These are phyloP conservation scores for Phytophthora agathidicida DNA, from an alignment of 352 stramenopile genomes.

Conservation along the genomic window DNA sequence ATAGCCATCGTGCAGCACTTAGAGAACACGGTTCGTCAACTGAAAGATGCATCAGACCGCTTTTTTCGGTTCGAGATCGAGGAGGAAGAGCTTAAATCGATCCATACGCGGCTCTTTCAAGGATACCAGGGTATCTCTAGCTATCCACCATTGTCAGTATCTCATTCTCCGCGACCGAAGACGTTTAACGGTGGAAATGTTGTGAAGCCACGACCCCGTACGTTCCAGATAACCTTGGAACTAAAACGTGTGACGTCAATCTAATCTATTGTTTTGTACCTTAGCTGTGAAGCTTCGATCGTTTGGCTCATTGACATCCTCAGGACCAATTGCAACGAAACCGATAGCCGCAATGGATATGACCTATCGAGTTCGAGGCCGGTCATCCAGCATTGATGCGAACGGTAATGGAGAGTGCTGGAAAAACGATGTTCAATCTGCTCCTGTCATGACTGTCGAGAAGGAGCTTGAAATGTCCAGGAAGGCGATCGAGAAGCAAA, in stretches of 20 bases:
- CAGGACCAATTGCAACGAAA: constrained; percentile 11
- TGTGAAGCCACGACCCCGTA: constrained; percentile 38
- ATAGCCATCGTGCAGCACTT: constrained; percentile 48
- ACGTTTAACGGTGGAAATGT: constrained; percentile 1
- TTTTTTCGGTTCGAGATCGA: constrained; percentile 96
- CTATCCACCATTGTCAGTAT: constrained; percentile 12
- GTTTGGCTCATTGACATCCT: constrained; percentile 33
- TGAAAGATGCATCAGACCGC: constrained; percentile 79
- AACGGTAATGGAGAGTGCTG: constrained; percentile 37
- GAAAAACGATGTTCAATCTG: constrained; percentile 51
- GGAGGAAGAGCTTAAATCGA: constrained; percentile 89
- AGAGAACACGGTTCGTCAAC: constrained; percentile 62
- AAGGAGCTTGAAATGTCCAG: constrained; percentile 70
- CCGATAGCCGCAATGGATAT: constrained; percentile 45
- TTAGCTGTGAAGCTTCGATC: constrained; percentile 32
- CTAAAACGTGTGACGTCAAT: neutral
- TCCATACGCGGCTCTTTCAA: constrained; percentile 64
- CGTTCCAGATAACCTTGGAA: constrained; percentile 8
- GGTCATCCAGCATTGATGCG: constrained; percentile 37
- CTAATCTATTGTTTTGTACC: constrained; percentile 8
- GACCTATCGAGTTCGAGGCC: constrained; percentile 68
- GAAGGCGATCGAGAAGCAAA: constrained; percentile 90
- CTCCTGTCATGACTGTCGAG: constrained; percentile 47
- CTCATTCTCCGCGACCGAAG: constrained; percentile 14
- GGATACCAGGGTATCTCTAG: constrained; percentile 23